A percentile compares a stretch with the other conserved stretches of the same genome.
These are phyloP conservation scores for Alternaria solani DNA, from an alignment of 2,329 filamentous ascomycete genomes.

Conservation along the genomic window DNA sequence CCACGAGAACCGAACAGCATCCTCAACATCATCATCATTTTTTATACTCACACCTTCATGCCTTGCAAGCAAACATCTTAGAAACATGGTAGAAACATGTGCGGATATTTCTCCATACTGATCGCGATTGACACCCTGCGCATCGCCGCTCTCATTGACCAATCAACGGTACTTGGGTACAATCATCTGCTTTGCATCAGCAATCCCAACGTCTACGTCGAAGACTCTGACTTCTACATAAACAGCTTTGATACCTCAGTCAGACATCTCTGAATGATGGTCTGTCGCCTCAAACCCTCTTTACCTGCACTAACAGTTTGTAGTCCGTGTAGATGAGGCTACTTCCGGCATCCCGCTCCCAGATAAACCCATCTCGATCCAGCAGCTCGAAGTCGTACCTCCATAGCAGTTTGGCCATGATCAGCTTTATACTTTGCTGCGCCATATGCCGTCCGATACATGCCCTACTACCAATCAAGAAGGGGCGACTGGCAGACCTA, in stretches of 20 bases:
- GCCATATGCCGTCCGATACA: constrained; percentile 6
- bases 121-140: too few species aligned
- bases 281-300: neutral
- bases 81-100: too few species aligned
- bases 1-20: neutral
- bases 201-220: neutral
- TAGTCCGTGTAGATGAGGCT: constrained; percentile 8
- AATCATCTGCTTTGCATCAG: too few species aligned
- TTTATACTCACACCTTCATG: neutral
- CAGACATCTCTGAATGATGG: neutral
- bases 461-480: constrained; percentile 1
- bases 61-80: neutral
- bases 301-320: constrained; percentile 1
- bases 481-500: constrained; percentile 3
- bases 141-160: too few species aligned
- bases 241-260: neutral
- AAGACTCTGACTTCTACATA: neutral
- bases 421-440: constrained; percentile 5
- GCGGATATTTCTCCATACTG: too few species aligned
- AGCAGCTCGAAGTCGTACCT: constrained; percentile 4
- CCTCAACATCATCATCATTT: neutral
- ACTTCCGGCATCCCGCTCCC: constrained; percentile 1
- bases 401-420: constrained; percentile 1
- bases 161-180: too few species aligned
- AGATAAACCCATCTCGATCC: constrained; percentile 2